These are phyloP conservation scores for Chytriomyces sp. DNA, from an alignment of 192 early-diverging fungal species.

Conservation along the genomic window DNA sequence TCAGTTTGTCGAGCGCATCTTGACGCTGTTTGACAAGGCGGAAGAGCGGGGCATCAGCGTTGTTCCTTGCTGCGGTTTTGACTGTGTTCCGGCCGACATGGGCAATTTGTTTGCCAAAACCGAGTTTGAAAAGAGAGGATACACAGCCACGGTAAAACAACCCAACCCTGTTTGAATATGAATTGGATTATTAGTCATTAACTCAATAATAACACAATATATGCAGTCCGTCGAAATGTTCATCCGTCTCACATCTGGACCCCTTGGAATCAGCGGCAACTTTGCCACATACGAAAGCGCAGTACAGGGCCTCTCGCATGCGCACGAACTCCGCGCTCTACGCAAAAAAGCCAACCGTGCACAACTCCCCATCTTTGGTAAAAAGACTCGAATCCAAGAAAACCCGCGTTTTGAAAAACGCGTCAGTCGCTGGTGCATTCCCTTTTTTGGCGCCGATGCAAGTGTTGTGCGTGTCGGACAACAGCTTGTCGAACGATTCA, in stretches of 20 bases:
- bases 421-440: constrained; percentile 32
- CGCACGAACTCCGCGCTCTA: constrained; percentile 27
- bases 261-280: constrained; percentile 56
- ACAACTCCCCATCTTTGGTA: constrained; percentile 45
- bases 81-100: constrained; percentile 70
- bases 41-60: constrained; percentile 55
- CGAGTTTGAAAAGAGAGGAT: constrained; percentile 44
- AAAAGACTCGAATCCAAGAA: constrained; percentile 52
- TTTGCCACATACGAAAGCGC: constrained; percentile 71
- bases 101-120: constrained; percentile 66
- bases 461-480: constrained; percentile 62
- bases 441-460: constrained; percentile 38
- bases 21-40: constrained; percentile 59
- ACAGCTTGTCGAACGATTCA: constrained; percentile 39
- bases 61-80: constrained; percentile 70
- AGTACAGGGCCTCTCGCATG: constrained; percentile 38
- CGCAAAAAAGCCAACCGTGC: constrained; percentile 35
- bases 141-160: constrained; percentile 43
- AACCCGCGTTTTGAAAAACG: constrained; percentile 32
- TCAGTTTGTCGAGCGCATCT: constrained; percentile 68
- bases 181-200: too few relatives aligned
- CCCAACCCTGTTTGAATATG: too few relatives aligned
- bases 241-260: constrained; percentile 54
- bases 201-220: too few relatives aligned
- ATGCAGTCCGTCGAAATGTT: constrained; percentile 61